phyloP scores from a whole-genome alignment of 1,284 basidiomycete species.

The Ganoderma multipileum region DNA sequence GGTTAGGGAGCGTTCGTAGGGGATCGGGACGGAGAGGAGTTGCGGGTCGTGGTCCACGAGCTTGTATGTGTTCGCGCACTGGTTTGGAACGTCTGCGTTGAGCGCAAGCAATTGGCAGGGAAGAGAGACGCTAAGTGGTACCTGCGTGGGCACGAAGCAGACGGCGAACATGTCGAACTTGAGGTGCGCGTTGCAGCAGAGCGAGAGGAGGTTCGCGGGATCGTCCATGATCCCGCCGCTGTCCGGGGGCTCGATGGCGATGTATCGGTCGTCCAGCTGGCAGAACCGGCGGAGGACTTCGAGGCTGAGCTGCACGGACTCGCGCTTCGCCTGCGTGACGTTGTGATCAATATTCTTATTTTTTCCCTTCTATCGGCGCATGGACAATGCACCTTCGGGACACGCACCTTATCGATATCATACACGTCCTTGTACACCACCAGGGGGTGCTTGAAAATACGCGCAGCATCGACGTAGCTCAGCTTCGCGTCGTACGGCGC shows the following conservation, averaged over 20 bases:
- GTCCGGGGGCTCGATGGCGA: neutral
- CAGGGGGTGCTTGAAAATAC: neutral
- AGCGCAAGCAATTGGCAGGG: no score
- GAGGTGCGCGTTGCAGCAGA: neutral
- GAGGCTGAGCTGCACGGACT: neutral
- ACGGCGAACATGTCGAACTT: neutral
- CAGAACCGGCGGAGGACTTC: neutral
- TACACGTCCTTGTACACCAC: neutral
- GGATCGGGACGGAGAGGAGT: neutral
- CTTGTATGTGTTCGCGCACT: neutral
- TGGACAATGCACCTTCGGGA: neutral
- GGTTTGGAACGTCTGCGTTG: neutral
- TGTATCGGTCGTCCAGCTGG: neutral
- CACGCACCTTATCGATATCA: neutral
- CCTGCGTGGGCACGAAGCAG: neutral
- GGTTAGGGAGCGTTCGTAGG: no score
- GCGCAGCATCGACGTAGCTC: neutral
- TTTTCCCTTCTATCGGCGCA: neutral
- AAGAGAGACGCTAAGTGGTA: neutral
- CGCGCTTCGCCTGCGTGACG: neutral
- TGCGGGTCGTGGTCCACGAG: neutral
- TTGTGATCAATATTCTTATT: neutral
- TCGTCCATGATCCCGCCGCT: neutral
- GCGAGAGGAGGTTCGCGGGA: neutral
- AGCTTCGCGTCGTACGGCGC: neutral